Percentiles rank a stretch among this genome's conserved stretches.
Conservation (phyloP, 1,284 basidiomycete genomes). For the Sporisorium exsertum region DNA sequence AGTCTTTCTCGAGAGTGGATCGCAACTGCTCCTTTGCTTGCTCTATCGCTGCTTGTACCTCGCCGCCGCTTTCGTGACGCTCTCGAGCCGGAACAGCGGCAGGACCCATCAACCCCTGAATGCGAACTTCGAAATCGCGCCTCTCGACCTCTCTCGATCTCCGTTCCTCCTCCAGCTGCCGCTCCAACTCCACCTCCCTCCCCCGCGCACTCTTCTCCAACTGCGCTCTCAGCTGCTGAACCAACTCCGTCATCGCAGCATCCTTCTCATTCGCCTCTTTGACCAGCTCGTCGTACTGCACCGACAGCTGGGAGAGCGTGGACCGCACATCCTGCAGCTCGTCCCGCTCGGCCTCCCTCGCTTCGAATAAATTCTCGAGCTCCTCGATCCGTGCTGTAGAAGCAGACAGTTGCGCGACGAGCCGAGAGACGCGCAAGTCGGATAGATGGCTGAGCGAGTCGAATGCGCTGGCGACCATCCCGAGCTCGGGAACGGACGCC, state of each 20-base stretch:
- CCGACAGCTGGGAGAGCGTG: constrained; percentile 9
- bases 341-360: not conserved
- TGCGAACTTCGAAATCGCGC: constrained; percentile 34
- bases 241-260: constrained; percentile 8
- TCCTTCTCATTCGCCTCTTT: constrained; percentile 26
- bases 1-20: constrained; percentile 36
- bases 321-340: constrained; percentile 22
- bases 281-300: constrained; percentile 29
- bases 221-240: constrained; percentile 8
- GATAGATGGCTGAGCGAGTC: constrained; percentile 15
- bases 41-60: constrained; percentile 7
- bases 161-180: constrained; percentile 27
- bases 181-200: constrained; percentile 8
- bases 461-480: constrained; percentile 15
- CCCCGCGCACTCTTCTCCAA: not conserved
- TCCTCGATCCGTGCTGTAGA: constrained; percentile 17
- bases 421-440: constrained; percentile 19
- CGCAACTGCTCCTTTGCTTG: constrained; percentile 27
- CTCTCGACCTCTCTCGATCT: constrained; percentile 31
- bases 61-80: not conserved
- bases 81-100: too few relatives aligned
- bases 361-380: constrained; percentile 22
- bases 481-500: constrained; percentile 11
- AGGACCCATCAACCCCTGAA: constrained; percentile 18
- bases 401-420: constrained; percentile 23